Conservation (phyloP, 805 yeast genomes). For the Hanseniaspora lindneri region DNA sequence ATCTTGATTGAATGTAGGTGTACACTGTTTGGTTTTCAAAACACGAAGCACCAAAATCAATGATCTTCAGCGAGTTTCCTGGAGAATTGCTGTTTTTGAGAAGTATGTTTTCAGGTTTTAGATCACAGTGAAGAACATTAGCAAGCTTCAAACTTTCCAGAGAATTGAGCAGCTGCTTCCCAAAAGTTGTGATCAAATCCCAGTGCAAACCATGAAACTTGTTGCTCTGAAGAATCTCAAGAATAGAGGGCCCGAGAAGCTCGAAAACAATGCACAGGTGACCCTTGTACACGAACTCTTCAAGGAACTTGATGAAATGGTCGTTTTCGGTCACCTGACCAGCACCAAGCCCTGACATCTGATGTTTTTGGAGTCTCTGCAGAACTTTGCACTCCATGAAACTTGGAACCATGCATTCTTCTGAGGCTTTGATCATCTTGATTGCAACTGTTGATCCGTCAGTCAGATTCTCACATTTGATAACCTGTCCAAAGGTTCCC, state of each 20-base stretch:
- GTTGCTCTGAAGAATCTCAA: constrained; percentile 83
- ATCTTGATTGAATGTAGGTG: constrained; percentile 84
- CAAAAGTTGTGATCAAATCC: constrained; percentile 62
- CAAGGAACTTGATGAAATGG: constrained; percentile 66
- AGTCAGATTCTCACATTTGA: constrained; percentile 60
- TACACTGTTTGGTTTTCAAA: constrained; percentile 80
- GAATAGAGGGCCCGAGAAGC: constrained; percentile 71
- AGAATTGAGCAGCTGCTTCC: constrained; percentile 72
- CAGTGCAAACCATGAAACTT: constrained; percentile 83
- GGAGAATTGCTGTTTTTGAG: constrained; percentile 51
- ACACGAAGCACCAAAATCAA: constrained; percentile 94
- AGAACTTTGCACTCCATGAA: constrained; percentile 78
- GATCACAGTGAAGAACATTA: constrained; percentile 85
- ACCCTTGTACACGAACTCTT: constrained; percentile 81
- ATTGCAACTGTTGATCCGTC: constrained; percentile 88
- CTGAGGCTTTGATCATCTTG: constrained; percentile 82
- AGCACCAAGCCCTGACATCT: constrained; percentile 39
- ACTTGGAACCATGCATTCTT: constrained; percentile 84
- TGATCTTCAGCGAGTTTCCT: constrained; percentile 42
- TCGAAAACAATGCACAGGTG: constrained; percentile 92
- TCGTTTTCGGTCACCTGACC: constrained; percentile 44
- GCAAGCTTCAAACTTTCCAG: constrained; percentile 68
- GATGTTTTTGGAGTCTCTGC: constrained; percentile 55
- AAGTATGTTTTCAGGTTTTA: constrained; percentile 90
- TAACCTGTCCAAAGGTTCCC: constrained; percentile 97